These are phyloP conservation scores for Triangularia setosa DNA, from an alignment of 2,329 filamentous ascomycete species.

Conservation along the genomic window DNA sequence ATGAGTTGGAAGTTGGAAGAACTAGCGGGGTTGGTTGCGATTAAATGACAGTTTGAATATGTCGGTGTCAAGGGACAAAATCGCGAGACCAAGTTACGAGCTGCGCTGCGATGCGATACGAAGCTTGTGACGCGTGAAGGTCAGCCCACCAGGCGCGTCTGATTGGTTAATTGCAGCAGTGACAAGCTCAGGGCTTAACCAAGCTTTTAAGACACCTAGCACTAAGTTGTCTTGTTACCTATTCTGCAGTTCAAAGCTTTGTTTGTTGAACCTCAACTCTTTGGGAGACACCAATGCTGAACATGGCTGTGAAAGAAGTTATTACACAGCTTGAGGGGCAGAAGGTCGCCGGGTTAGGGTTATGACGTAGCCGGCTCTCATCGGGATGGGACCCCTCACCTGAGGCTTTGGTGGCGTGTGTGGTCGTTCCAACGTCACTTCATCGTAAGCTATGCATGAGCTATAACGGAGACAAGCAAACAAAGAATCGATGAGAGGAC, in stretches of 20 bases:
- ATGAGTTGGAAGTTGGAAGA: not conserved
- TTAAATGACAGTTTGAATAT: not conserved
- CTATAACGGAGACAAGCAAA: not conserved
- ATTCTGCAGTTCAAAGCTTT: too few relatives aligned
- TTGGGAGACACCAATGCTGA: not conserved
- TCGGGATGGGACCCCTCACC: not conserved
- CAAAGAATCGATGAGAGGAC: not conserved
- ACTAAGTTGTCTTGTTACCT: not conserved
- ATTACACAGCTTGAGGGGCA: not conserved
- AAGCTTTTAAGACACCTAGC: not conserved
- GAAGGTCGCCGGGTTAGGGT: slow-evolving; percentile 16
- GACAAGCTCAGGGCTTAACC: not conserved
- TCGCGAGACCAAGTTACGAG: not conserved
- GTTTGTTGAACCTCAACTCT: not conserved
- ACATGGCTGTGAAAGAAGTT: too few relatives aligned
- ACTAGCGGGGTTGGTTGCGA: not conserved
- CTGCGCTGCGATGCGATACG: slow-evolving; percentile 9
- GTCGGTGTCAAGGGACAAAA: not conserved
- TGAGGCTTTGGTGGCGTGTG: not conserved
- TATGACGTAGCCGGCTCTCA: slow-evolving; percentile 2
- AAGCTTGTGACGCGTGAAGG: slow-evolving; percentile 16
- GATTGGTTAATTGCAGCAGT: slow-evolving; percentile 18
- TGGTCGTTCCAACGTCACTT: slow-evolving; percentile 8
- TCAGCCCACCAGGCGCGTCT: slow-evolving; percentile 18
- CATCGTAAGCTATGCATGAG: slow-evolving; percentile 6